A percentile compares a stretch with the other conserved stretches of the same genome.
Conservation (phyloP, 768 basidiomycete genomes). For the Psilocybe sp. region DNA sequence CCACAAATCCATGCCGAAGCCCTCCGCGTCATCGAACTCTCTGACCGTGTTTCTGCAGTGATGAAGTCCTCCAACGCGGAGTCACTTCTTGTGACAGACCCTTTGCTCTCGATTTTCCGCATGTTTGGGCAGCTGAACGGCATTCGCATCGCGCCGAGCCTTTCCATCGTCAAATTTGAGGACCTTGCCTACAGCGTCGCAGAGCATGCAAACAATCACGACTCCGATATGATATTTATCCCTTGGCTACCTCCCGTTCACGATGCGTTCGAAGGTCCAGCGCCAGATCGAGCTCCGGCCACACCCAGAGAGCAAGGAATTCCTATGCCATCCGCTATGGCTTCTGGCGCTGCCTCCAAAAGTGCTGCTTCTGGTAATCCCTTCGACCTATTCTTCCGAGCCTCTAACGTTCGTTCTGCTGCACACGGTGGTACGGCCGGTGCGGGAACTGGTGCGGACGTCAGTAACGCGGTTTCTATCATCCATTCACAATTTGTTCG, state of each 20-base stretch:
- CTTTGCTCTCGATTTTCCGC: slow-evolving; percentile 68
- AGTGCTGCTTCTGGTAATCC: slow-evolving; percentile 45
- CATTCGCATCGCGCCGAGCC: slow-evolving; percentile 57
- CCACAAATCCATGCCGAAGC: slow-evolving; percentile 60
- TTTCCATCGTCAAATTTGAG: slow-evolving; percentile 77
- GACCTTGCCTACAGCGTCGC: slow-evolving; percentile 68
- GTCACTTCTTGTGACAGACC: slow-evolving; percentile 67
- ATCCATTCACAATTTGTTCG: slow-evolving; percentile 85
- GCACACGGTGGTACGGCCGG: slow-evolving; percentile 10
- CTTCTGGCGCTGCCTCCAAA: slow-evolving; percentile 9
- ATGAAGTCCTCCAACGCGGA: slow-evolving; percentile 79
- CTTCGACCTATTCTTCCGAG: slow-evolving; percentile 66
- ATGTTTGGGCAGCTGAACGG: slow-evolving; percentile 76
- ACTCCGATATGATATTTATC: slow-evolving; percentile 73
- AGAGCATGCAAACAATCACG: slow-evolving; percentile 58
- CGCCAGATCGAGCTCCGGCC: slow-evolving; percentile 6
- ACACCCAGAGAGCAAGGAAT: slow-evolving; percentile 7
- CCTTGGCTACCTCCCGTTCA: slow-evolving; percentile 67
- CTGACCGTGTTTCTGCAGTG: slow-evolving; percentile 85
- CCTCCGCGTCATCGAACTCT: slow-evolving; percentile 80
- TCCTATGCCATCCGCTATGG: slow-evolving; percentile 7
- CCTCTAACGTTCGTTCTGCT: slow-evolving; percentile 17
- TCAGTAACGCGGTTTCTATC: slow-evolving; percentile 37
- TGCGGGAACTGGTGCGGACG: slow-evolving; percentile 3
- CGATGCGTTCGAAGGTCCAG: slow-evolving; percentile 14